Evolutionary conservation across 768 basidiomycete species (phyloP).

Genomic region (Boletus rufocinnamomeus): DNA sequence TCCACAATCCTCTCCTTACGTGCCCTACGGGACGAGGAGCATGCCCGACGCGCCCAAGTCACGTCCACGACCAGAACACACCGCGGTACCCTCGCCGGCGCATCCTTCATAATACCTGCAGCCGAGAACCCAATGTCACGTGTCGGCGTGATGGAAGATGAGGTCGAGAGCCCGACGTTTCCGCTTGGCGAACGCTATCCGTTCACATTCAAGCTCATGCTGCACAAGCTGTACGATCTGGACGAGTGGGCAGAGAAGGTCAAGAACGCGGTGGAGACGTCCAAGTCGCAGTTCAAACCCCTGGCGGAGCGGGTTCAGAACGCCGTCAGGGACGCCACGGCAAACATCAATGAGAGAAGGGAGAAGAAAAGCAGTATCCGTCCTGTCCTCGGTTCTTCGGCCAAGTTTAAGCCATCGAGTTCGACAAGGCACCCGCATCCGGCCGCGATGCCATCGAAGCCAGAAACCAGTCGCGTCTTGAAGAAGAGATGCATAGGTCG

Average conservation of each 20-base stretch:
- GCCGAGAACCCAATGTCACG: background rate
- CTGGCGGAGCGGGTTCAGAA: constrained; percentile 42
- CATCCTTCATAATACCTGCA: constrained; percentile 10
- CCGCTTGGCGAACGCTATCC: constrained; percentile 44
- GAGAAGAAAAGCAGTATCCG: constrained; percentile 27
- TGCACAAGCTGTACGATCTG: constrained; percentile 62
- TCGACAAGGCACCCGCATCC: background rate
- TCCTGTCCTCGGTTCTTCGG: constrained; percentile 26
- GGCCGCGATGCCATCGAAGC: constrained; percentile 7
- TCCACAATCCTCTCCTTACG: constrained; percentile 37
- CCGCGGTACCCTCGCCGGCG: constrained; percentile 27
- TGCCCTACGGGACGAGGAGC: constrained; percentile 31
- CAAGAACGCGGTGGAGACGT: constrained; percentile 51
- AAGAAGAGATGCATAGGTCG: constrained; percentile 60
- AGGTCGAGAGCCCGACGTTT: constrained; percentile 41
- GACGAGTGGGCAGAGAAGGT: constrained; percentile 62
- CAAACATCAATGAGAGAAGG: constrained; percentile 15
- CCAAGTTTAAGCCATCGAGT: constrained; percentile 13
- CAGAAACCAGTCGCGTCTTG: constrained; percentile 36
- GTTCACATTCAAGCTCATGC: constrained; percentile 69
- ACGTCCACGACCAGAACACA: constrained; percentile 11
- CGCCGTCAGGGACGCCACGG: constrained; percentile 10
- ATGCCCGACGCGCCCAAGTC: constrained; percentile 1
- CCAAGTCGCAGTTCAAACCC: constrained; percentile 58
- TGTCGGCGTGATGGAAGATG: constrained; percentile 18